Evolutionary conservation across 2,329 filamentous ascomycete genomes (phyloP).

Genomic region (Clarireedia homoeocarpa): DNA sequence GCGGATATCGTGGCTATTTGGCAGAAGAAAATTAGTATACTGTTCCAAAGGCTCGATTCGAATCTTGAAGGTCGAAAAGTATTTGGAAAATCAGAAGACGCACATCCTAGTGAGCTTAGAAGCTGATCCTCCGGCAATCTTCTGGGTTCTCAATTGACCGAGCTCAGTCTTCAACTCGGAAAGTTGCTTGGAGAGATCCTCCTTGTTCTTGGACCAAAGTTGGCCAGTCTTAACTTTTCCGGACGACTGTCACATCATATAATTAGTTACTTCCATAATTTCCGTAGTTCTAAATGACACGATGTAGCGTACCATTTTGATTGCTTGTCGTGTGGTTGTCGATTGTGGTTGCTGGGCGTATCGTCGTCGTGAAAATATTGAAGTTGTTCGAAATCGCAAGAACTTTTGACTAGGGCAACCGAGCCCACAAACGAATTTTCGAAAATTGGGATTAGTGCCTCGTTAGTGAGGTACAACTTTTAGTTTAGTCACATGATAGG

Average conservation of each 20-base stretch:
- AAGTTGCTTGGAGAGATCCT: conserved; percentile 93
- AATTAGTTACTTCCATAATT: conserved; percentile 16
- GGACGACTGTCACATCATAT: conserved; percentile 43
- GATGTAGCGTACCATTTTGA: conserved; percentile 9
- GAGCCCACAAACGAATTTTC: conserved; percentile 11
- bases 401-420: conserved; percentile 9
- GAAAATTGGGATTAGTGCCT: background rate
- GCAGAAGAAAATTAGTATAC: conserved; percentile 11
- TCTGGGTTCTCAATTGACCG: conserved; percentile 93
- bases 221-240: conserved; percentile 85
- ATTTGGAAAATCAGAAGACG: conserved; percentile 31
- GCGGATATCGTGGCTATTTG: conserved; percentile 84
- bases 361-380: conserved; percentile 10
- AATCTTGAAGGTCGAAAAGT: background rate
- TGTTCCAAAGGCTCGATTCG: background rate
- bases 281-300: background rate
- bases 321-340: conserved; percentile 10
- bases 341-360: conserved; percentile 11
- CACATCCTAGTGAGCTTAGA: conserved; percentile 98
- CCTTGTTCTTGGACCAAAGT: conserved; percentile 99
- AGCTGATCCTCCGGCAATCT: conserved; percentile 86
- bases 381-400: conserved; percentile 5
- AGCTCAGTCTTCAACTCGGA: conserved; percentile 94
- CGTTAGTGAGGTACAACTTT: background rate
- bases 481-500: background rate